Conservation (phyloP, 306 rosid genomes). For the Gillenia trifoliata region DNA sequence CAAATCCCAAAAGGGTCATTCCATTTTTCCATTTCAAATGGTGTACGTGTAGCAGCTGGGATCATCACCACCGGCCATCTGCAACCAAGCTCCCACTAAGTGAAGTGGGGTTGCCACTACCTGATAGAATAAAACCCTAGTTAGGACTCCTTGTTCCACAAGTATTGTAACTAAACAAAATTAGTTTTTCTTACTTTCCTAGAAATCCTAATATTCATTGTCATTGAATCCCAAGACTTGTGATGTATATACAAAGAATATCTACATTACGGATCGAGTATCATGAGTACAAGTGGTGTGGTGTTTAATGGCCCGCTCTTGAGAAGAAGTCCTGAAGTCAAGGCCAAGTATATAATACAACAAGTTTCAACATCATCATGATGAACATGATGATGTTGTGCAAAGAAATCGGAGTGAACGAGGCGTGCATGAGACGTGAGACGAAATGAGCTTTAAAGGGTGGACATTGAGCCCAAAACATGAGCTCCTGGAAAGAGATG, state of each 20-base stretch:
- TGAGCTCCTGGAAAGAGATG: slow-evolving; percentile 38
- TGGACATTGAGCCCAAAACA: slow-evolving; percentile 14
- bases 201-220: too few species aligned
- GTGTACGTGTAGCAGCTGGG: background rate
- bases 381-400: too few species aligned
- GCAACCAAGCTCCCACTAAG: slow-evolving; percentile 21
- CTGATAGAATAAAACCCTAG: too few species aligned
- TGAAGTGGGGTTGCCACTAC: background rate
- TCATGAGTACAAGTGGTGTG: slow-evolving; percentile 11
- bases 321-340: slow-evolving; percentile 24
- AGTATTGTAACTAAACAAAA: too few species aligned
- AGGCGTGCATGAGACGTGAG: too few species aligned
- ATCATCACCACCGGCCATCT: background rate
- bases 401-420: background rate
- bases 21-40: slow-evolving; percentile 21
- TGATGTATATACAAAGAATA: too few species aligned
- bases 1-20: slow-evolving; percentile 20
- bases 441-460: background rate
- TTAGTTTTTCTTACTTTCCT: too few species aligned
- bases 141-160: too few species aligned
- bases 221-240: too few species aligned
- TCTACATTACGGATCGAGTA: slow-evolving; percentile 12
- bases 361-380: too few species aligned
- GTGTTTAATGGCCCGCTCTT: slow-evolving; percentile 3
- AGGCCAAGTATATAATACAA: slow-evolving; percentile 17